A percentile compares a stretch with the other conserved stretches of the same genome.
phyloP scores from a whole-genome alignment of 257 asterid species.

The Penstemon eatonii region DNA sequence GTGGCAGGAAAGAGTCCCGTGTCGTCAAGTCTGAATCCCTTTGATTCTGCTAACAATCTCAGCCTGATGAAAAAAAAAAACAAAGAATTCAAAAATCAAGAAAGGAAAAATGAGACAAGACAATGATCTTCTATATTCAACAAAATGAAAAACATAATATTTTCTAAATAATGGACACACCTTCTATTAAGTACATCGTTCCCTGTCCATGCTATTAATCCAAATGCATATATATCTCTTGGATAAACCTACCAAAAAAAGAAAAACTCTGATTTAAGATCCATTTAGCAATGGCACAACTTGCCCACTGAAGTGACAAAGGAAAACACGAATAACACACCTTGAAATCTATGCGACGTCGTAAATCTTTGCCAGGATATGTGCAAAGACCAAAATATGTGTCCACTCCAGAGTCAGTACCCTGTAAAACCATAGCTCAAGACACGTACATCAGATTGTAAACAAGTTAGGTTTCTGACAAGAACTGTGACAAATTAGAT shows the following conservation, averaged over 20 bases:
- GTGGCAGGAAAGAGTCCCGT: conserved; percentile 59
- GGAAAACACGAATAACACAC: conserved; percentile 29
- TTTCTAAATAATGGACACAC: conserved; percentile 32
- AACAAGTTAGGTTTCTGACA: not conserved
- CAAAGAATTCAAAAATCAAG: not conserved
- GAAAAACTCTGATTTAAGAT: not conserved
- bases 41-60: conserved; percentile 75
- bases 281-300: not conserved
- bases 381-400: conserved; percentile 96
- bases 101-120: not conserved
- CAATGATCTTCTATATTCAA: not conserved
- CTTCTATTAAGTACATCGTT: conserved; percentile 91
- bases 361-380: conserved; percentile 75
- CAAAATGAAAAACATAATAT: too few species aligned
- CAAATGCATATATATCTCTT: conserved; percentile 88
- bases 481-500: too few species aligned
- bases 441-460: conserved; percentile 18
- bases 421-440: conserved; percentile 41
- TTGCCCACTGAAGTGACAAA: not conserved
- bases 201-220: conserved; percentile 96
- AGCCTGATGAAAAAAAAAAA: conserved; percentile 43
- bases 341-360: conserved; percentile 92
- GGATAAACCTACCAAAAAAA: conserved; percentile 68
- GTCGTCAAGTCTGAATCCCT: conserved; percentile 56
- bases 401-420: conserved; percentile 87